These are phyloP conservation scores for Leucogyrophana mollusca DNA, from an alignment of 768 basidiomycete species.

Conservation along the genomic window DNA sequence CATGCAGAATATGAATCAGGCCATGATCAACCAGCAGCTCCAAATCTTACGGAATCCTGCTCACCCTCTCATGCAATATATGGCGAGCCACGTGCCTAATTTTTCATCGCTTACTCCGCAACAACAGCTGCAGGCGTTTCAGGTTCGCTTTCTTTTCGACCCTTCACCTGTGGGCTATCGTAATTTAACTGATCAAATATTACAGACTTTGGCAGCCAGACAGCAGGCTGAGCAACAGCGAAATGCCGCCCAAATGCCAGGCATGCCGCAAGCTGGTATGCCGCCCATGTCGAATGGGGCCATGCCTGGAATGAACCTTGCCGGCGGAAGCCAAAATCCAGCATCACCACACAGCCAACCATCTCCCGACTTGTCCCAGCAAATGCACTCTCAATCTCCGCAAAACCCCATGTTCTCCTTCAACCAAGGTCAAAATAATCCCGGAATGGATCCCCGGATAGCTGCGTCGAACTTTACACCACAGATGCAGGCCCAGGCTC, in stretches of 20 bases:
- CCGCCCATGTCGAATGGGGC: slow-evolving; percentile 22
- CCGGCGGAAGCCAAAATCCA: slow-evolving; percentile 25
- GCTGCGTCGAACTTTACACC: slow-evolving; percentile 24
- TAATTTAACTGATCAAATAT: too few species aligned
- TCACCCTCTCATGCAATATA: slow-evolving; percentile 59
- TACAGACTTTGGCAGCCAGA: slow-evolving; percentile 19
- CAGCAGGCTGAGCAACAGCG: slow-evolving; percentile 27
- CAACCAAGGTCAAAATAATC: slow-evolving; percentile 19
- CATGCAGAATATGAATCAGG: slow-evolving; percentile 22
- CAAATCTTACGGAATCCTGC: slow-evolving; percentile 51
- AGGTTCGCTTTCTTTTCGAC: slow-evolving; percentile 38
- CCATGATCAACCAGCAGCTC: slow-evolving; percentile 41
- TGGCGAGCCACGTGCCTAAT: slow-evolving; percentile 49
- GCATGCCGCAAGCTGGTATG: slow-evolving; percentile 26
- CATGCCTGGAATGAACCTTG: slow-evolving; percentile 9
- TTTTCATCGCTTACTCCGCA: slow-evolving; percentile 51
- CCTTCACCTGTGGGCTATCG: too few species aligned
- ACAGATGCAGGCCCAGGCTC: slow-evolving; percentile 29
- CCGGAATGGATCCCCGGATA: slow-evolving; percentile 31
- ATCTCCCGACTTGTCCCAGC: slow-evolving; percentile 27
- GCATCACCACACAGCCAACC: slow-evolving; percentile 28
- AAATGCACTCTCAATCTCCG: slow-evolving; percentile 24
- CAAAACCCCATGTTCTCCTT: slow-evolving; percentile 33
- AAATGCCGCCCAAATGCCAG: slow-evolving; percentile 27
- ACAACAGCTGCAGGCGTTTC: slow-evolving; percentile 56